Percentiles rank a stretch among this genome's conserved stretches.
Evolutionary conservation across 2,329 filamentous ascomycete species (phyloP).

Genomic region (Exutisphaerella laricina): DNA sequence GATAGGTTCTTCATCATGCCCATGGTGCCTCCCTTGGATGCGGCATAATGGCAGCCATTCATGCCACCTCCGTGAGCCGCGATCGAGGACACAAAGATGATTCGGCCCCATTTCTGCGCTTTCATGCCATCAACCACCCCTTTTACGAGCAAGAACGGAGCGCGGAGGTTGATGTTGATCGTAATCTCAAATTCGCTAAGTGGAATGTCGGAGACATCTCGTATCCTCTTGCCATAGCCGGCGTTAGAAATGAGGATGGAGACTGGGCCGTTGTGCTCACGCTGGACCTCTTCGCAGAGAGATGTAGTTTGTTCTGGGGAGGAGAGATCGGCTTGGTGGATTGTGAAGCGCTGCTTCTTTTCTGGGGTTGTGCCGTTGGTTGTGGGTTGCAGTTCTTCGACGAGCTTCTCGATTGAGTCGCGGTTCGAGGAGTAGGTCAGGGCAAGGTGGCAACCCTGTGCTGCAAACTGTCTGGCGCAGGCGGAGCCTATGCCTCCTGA

Average conservation of each 20-base stretch:
- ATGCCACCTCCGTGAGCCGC: conserved; percentile 59
- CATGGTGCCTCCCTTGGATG: conserved; percentile 44
- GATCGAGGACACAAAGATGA: conserved; percentile 60
- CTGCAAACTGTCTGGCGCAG: conserved; percentile 50
- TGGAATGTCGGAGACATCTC: conserved; percentile 49
- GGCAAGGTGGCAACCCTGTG: conserved; percentile 50
- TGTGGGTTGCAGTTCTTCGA: conserved; percentile 22
- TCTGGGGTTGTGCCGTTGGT: conserved; percentile 16
- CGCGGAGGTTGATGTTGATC: conserved; percentile 56
- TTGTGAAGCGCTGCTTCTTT: conserved; percentile 42
- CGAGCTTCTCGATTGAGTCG: conserved; percentile 43
- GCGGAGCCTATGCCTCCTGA: conserved; percentile 54
- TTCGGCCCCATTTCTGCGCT: conserved; percentile 55
- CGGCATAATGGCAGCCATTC: conserved; percentile 42
- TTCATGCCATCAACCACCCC: conserved; percentile 58
- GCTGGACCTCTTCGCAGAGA: conserved; percentile 51
- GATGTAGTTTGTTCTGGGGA: conserved; percentile 48
- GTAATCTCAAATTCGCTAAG: conserved; percentile 61
- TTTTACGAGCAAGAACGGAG: conserved; percentile 58
- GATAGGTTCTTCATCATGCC: conserved; percentile 62
- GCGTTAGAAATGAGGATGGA: conserved; percentile 64
- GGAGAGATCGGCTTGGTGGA: conserved; percentile 55
- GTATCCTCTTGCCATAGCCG: conserved; percentile 58
- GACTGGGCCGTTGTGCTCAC: conserved; percentile 49
- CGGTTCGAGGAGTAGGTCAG: conserved; percentile 53